A percentile compares a stretch with the other conserved stretches of the same genome.
phyloP scores from a whole-genome alignment of 2,329 filamentous ascomycete species.

The Alternaria sp. region DNA sequence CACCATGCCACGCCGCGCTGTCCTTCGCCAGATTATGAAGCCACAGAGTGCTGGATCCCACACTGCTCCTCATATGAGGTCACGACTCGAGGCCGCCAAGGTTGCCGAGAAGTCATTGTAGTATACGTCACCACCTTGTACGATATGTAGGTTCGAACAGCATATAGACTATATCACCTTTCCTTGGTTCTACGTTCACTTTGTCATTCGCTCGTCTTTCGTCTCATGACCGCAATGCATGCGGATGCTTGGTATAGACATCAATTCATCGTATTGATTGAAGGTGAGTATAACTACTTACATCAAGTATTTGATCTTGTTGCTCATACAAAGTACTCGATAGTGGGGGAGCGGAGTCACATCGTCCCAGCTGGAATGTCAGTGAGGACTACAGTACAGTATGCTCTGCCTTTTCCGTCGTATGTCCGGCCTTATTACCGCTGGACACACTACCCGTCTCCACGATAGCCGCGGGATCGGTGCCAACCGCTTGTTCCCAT shows the following conservation, averaged over 20 bases:
- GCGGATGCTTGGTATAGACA: not conserved
- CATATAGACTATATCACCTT: not conserved
- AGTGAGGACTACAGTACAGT: not conserved
- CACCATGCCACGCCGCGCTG: slow-evolving; percentile 40
- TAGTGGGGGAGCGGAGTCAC: not conserved
- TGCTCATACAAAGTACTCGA: not conserved
- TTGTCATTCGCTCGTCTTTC: not conserved
- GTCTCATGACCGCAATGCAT: not conserved
- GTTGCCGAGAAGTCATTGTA: slow-evolving; percentile 22
- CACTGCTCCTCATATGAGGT: slow-evolving; percentile 25
- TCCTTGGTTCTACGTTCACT: not conserved
- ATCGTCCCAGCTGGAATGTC: not conserved
- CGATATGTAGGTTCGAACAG: slow-evolving; percentile 7
- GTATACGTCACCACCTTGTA: not conserved
- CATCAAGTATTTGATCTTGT: not conserved
- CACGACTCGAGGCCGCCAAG: slow-evolving; percentile 28
- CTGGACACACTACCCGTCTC: slow-evolving; percentile 21
- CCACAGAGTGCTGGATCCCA: slow-evolving; percentile 20
- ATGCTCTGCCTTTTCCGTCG: not conserved
- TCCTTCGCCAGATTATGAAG: slow-evolving; percentile 39
- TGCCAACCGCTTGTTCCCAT: slow-evolving; percentile 26
- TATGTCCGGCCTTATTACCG: slow-evolving; percentile 5
- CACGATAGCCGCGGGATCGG: slow-evolving; percentile 7
- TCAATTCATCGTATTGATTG: not conserved
- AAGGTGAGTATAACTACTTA: not conserved